Evolutionary conservation across 164 flowering plant genomes (phyloP), one percentile per base, ranked within the genome.

Genomic region (Vitis rupestris): DNA sequence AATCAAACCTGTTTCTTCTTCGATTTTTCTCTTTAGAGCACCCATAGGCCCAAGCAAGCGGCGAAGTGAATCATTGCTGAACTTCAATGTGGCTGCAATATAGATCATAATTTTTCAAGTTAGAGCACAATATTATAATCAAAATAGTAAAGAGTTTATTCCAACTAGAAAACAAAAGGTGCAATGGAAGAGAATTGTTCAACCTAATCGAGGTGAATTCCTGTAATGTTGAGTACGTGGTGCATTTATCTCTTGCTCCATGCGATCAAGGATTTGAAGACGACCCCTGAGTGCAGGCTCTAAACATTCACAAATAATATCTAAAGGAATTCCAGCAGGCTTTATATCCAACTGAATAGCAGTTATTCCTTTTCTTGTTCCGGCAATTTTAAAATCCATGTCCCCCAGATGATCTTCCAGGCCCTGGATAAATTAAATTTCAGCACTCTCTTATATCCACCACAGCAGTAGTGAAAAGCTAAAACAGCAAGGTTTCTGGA

Each of bases 391-490:
- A 79, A 95, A 95, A 80, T 95, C 99, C 90, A 95, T 95, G 74
- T 95, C 99, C 44, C 99, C 99, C 31, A 95, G 68, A 83, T 95
- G 99, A 88, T 95, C 98, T 86, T 95, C 99, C 76, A 95, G 78
- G 49, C 99, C 99, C 99, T 95, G 71, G 4, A 80, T 16, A 80
- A 15, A 17, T 62, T 50, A 17, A 75, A 65, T 17, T 37, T 63
- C 16, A 56, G 50, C n/a, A 63, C 48, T 31, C 17, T 58, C 23
- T 4, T 9, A 66, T 15, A 47, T 50, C 12, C 48, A 44, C 6
- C 10, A 4, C 5, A 17, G 8, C 49, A 52, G 37, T 54, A 61
- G 53, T 15, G 27, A 0, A 56, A 63, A 59, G n/a, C 12, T 1
- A 2, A 55, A 48, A 47, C 23, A 59, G 9, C 44, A 3, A 64